Conservation (phyloP, 2,329 filamentous ascomycete genomes). For the Fusarium citri region DNA sequence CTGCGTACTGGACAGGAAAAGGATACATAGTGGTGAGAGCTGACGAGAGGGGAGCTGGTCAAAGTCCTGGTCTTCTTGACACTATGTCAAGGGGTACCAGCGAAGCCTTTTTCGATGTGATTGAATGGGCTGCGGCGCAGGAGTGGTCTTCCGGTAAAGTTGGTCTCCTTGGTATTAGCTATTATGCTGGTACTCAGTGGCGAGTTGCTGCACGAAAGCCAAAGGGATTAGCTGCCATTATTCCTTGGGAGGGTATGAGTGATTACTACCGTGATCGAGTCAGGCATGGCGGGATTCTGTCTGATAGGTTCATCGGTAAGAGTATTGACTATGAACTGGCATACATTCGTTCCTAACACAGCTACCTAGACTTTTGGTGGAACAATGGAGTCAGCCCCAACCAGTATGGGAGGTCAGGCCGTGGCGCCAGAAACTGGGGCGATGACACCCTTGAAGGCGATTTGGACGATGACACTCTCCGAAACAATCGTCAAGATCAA, state of each 20-base stretch:
- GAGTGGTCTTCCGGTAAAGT: conserved; percentile 60
- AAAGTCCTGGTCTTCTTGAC: conserved; percentile 60
- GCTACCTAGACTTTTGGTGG: conserved; percentile 33
- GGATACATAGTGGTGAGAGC: conserved; percentile 67
- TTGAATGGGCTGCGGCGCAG: conserved; percentile 61
- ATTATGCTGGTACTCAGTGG: conserved; percentile 61
- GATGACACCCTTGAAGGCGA: conserved; percentile 68
- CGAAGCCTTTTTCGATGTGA: conserved; percentile 61
- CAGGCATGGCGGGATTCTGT: conserved; percentile 71
- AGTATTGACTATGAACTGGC: no score
- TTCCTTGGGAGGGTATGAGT: conserved; percentile 64
- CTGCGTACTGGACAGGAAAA: conserved; percentile 64
- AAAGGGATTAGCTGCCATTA: conserved; percentile 59
- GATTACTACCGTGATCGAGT: conserved; percentile 68
- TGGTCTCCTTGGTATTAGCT: conserved; percentile 60
- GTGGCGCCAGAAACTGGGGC: conserved; percentile 47
- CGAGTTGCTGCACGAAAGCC: conserved; percentile 60
- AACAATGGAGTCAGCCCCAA: conserved; percentile 53
- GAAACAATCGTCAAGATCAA: conserved; percentile 60
- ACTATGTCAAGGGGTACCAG: conserved; percentile 50
- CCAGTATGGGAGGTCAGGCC: conserved; percentile 71
- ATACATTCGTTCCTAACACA: no score
- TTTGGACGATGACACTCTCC: conserved; percentile 62
- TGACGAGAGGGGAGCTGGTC: conserved; percentile 61
- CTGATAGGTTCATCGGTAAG: conserved; percentile 64